Percentiles rank a stretch among this genome's conserved stretches.
These are phyloP conservation scores for Carex kokanica DNA, from an alignment of 176 grass and related monocot genomes.

Conservation along the genomic window DNA sequence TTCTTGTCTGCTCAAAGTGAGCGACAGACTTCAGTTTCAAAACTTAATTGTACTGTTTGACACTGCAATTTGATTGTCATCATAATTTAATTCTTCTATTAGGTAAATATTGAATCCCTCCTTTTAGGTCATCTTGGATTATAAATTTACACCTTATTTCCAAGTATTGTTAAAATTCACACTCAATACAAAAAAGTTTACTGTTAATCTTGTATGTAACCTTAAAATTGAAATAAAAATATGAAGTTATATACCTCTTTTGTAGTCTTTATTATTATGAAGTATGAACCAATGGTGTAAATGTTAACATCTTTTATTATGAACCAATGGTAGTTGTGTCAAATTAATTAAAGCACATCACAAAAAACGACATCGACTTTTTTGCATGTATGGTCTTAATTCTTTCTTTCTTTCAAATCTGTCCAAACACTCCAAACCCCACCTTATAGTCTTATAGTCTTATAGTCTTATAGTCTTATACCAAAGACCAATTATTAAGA, in stretches of 20 bases:
- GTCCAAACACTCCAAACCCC: background rate
- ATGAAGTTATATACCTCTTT: no score
- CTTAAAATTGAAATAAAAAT: no score
- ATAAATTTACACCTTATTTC: no score
- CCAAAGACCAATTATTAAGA: no score
- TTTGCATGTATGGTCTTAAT: background rate
- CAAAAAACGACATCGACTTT: background rate
- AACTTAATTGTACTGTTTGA: background rate
- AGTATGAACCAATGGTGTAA: no score
- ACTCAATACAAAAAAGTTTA: no score
- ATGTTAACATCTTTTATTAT: background rate
- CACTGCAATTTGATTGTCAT: conserved; percentile 2
- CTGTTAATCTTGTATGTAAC: no score
- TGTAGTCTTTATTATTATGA: background rate
- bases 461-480: no score
- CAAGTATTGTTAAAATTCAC: no score
- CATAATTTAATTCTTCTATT: conserved; percentile 15
- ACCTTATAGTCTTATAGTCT: no score
- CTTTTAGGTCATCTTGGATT: background rate
- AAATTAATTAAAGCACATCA: background rate
- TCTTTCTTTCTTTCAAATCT: background rate
- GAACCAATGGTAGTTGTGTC: background rate
- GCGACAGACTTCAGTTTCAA: background rate
- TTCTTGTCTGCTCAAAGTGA: conserved; percentile 12
- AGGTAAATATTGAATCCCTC: background rate